Evolutionary conservation across 1,284 basidiomycete genomes (phyloP).

Genomic region (Ustilago xerochloae): DNA sequence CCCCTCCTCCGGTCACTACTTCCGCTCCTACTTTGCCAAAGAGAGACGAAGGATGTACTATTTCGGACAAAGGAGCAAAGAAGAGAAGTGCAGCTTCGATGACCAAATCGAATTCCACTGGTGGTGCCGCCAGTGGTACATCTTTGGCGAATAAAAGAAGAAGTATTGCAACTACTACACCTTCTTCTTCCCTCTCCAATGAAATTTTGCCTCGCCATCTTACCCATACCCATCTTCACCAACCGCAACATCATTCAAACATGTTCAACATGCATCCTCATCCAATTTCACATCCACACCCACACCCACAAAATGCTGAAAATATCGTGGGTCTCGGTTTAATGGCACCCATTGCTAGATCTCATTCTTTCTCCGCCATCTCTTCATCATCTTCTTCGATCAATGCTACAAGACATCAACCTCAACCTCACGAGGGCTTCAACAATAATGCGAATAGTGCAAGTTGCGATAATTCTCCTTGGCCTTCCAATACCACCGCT

Average conservation of each 20-base stretch:
- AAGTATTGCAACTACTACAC: slow-evolving; percentile 16
- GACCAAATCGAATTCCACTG: slow-evolving; percentile 21
- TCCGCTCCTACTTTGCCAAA: neutral
- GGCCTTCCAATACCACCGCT: neutral
- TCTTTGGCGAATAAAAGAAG: slow-evolving; percentile 18
- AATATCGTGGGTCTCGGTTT: slow-evolving; percentile 10
- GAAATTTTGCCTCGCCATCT: neutral
- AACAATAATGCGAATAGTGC: neutral
- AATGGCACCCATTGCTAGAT: neutral
- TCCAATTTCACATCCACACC: neutral
- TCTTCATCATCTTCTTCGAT: neutral
- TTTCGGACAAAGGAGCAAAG: neutral
- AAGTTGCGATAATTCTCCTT: slow-evolving; percentile 11
- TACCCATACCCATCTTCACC: neutral
- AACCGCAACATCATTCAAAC: slow-evolving; percentile 2
- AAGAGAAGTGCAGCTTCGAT: slow-evolving; percentile 1
- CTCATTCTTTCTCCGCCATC: slow-evolving; percentile 21
- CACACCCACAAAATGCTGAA: neutral
- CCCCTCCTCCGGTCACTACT: neutral
- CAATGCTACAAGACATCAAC: too few relatives aligned
- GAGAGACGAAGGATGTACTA: neutral
- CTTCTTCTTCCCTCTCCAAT: neutral
- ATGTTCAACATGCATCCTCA: neutral
- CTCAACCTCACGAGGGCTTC: neutral
- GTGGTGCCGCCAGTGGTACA: neutral